Percentiles rank a stretch among this genome's conserved stretches.
These are phyloP conservation scores for Sporothrix curviconia DNA, from an alignment of 2,329 filamentous ascomycete species.

Conservation along the genomic window DNA sequence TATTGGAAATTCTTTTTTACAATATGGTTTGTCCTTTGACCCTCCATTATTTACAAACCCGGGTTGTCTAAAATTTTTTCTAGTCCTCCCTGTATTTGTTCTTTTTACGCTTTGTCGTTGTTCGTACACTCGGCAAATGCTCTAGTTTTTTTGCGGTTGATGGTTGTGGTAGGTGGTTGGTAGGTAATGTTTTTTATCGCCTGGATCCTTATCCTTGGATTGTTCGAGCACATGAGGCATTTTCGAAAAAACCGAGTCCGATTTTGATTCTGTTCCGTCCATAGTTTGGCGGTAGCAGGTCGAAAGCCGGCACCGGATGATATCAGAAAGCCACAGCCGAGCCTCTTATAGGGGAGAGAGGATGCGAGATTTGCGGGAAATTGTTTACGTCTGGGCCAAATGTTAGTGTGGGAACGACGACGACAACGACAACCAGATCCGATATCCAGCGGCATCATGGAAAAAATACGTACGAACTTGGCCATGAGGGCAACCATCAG, in stretches of 20 bases:
- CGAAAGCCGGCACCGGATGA: conserved; percentile 10
- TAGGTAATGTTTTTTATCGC: conserved; percentile 8
- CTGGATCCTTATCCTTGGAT: conserved; percentile 10
- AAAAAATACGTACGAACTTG: conserved; percentile 63
- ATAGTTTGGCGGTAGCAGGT: background rate
- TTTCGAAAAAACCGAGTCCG: conserved; percentile 3
- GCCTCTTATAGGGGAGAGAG: conserved; percentile 16
- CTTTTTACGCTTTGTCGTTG: conserved; percentile 15
- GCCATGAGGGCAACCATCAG: conserved; percentile 86
- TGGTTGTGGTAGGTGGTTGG: background rate
- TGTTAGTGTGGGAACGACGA: background rate
- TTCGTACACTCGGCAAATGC: conserved; percentile 17
- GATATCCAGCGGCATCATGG: background rate
- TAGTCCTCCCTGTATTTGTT: conserved; percentile 11
- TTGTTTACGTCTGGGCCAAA: conserved; percentile 18
- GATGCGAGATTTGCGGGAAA: conserved; percentile 8
- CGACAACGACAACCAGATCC: too few relatives aligned
- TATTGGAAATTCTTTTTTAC: conserved; percentile 14
- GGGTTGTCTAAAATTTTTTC: conserved; percentile 13
- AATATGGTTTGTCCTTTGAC: conserved; percentile 15
- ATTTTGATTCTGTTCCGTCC: background rate
- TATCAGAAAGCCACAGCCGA: conserved; percentile 14
- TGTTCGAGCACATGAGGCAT: conserved; percentile 9
- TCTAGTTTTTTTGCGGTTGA: conserved; percentile 11
- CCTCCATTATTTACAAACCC: conserved; percentile 17